Evolutionary conservation across 1,284 basidiomycete genomes (phyloP), one percentile per base, ranked within the genome.

Genomic region (Sanghuangporus sanghuang): DNA sequence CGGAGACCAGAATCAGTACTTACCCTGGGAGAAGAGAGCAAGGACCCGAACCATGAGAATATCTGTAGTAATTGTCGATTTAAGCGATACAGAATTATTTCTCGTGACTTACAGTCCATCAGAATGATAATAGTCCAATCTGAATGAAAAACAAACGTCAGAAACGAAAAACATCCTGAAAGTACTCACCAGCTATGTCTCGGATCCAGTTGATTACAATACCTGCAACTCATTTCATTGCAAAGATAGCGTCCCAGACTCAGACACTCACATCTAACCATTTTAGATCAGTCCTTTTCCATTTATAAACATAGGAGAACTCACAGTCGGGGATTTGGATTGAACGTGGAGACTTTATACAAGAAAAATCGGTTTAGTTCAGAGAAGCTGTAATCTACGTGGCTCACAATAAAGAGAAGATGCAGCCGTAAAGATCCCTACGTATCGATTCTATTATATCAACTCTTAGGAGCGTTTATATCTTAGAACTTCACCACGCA

Each of bases 1-100:
- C 27, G 27, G 27, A 27, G 27, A 27, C 27, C 27, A 27, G 27
- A 61, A 5, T 6, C 16, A 7, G 21, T 6, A 39, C 50, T 38
- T 53, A 57, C 61, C 46, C 27, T 62, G 21, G 8, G 36, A 44
- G 16, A 38, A 62, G 16, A 62, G 54, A 23, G 61, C 61, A 35
- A 62, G 55, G 18, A 57, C 54, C 7, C 53, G 49, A 27, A 62
- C 49, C 53, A 57, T 44, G 6, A 62, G 46, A 18, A 62, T 50
- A 57, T 62, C 61, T 62, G 36, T 21, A 38, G 12, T 16, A 21
- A 1, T 6, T 21, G 2, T 21, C 16, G 6, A 5, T 6, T 5
- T 9, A 23, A 32, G 23, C 2, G 42, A 35, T 6, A 27, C 27
- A 23, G 18, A 23, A 14, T 3, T 4, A 27, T 49, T 32, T 27